phyloP scores from a whole-genome alignment of 2,329 filamentous ascomycete genomes.

The Ceratocystis ficicola region DNA sequence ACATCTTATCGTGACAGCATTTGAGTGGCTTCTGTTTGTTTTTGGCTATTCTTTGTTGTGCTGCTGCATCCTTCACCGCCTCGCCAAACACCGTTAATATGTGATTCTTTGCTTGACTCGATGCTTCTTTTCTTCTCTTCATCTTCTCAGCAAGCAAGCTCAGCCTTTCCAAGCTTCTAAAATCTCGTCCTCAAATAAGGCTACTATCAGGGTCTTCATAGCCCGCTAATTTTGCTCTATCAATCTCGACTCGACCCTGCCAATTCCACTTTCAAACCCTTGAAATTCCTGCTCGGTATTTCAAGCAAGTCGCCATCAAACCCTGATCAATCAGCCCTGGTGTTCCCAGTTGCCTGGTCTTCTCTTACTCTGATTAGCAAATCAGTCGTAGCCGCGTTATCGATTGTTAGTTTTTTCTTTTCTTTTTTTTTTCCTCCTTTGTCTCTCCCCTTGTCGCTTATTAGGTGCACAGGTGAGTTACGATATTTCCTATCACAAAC shows the following conservation, averaged over 20 bases:
- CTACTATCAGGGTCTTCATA: neutral
- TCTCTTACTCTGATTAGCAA: neutral
- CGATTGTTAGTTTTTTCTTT: neutral
- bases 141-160: conserved; percentile 19
- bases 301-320: neutral
- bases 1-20: too few species aligned
- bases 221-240: conserved; percentile 10
- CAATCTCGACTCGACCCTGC: neutral
- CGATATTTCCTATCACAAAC: neutral
- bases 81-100: conserved; percentile 20
- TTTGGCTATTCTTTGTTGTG: neutral
- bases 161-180: neutral
- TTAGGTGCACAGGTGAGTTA: neutral
- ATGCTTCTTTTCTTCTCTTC: conserved; percentile 16
- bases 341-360: neutral
- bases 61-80: neutral
- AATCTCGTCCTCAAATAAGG: neutral
- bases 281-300: conserved; percentile 6
- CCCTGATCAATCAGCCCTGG: neutral
- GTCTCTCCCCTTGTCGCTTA: neutral
- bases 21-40: neutral
- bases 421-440: neutral
- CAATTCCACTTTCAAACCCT: neutral
- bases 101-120: conserved; percentile 20
- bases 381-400: neutral